Evolutionary conservation across 257 asterid species (phyloP), one percentile per base, ranked within the genome.

Genomic region (Plantago elongata): DNA sequence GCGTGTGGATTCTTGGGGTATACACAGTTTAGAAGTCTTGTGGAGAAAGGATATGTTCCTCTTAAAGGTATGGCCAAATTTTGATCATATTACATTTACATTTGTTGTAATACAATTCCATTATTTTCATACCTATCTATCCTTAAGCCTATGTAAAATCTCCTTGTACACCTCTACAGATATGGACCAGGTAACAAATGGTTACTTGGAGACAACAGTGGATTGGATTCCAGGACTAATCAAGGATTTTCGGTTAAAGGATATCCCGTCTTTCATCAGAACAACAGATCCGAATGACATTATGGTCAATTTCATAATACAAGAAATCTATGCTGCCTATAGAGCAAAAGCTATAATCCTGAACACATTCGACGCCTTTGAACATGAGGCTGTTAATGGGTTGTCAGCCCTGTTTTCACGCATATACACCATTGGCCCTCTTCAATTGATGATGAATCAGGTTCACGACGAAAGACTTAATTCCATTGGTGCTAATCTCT

Each of bases 381-480:
- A 69, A 22, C 59, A 9, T 0, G 69, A 54, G 5, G 68, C 15
- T 40, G 9, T 69, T 7, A 17, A 62, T 0, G 64, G 64, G 5
- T 47, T 69, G 1, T 46, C 65, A 0, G n/a, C 47, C 17, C 62
- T 62, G 50, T 51, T 45, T 9, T 51, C 69, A 1, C 45, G 15
- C 5, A 9, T 69, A 6, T 62, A 62, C 54, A 15, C 55, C 18
- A 10, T 62, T 8, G 69, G 74, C 4, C 74, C 69, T 38, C 37
- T 69, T 3, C 64, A 62, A 1, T 9, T 77, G 75, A 68, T 57
- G 80, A 49, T 9, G 71, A 62, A 73, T 48, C 63, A 77, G 22
- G 55, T 67, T 13, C 44, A 63, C 12, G 66, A 69, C 16, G 43
- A 48, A 74, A 45, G 69, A 54, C 54, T 27, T 62, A 22, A 51